Evolutionary conservation across 345 rosid genomes (phyloP), one percentile per base, ranked within the genome.

Genomic region (Citrus trifoliata): DNA sequence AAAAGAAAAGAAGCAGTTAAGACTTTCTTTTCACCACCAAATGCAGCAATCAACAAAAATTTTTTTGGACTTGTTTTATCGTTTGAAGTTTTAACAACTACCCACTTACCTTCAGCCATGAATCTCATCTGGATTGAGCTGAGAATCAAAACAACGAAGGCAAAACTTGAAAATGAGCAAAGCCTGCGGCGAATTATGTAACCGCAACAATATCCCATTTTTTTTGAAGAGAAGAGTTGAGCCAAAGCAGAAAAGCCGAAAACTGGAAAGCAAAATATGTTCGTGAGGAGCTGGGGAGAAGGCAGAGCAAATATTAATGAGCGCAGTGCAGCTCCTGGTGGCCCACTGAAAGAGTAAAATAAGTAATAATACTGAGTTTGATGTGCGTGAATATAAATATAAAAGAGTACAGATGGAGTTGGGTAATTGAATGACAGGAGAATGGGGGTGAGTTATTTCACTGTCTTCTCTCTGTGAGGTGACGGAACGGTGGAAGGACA

Each of bases 71-170:
- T 38, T 46, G 5, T 4, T 62, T 9, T 12, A 46, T 46, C 12
- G 9, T 65, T 76, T 22, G 33, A 73, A 80, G 84, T 73, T 73
- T 80, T 51, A 79, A 65, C 70, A 60, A 58, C 73, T 78, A 83
- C 83, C 64, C 81, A 67, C 59, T 86, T 93, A 88, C 97, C 95
- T 85, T 88, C 67, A 76, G 84, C 90, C 78, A 71, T 80, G 80
- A 73, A 83, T 82, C 87, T 84, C 74, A 85, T 67, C 69, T 85
- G 93, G 86, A 85, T 83, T 18, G 91, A 81, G 86, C 81, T 84
- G 55, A 87, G 80, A 86, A 88, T 81, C 70, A 89, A 78, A 76
- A 91, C 78, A 82, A 86, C 61, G 73, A 89, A 30, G 35, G 88
- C 80, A 48, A 83, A 85, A 70, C 80, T 70, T 77, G 85, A 74